Evolutionary conservation across 805 yeast genomes (phyloP).

Genomic region (Metschnikowia drakensbergensis): DNA sequence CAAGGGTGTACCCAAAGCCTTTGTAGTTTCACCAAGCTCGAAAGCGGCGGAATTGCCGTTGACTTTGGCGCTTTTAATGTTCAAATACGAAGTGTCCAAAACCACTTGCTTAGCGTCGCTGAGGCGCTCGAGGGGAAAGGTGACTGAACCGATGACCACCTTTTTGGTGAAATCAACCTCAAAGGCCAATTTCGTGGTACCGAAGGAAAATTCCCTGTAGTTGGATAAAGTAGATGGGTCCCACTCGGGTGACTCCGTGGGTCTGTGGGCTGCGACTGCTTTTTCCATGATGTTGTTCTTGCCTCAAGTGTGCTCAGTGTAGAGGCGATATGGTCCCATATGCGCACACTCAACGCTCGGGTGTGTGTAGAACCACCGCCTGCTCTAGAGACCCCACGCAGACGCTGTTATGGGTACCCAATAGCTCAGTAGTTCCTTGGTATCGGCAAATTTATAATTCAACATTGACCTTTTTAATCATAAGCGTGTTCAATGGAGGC

Average conservation of each 20-base stretch:
- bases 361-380: background rate
- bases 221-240: constrained; percentile 83
- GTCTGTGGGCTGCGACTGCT: constrained; percentile 14
- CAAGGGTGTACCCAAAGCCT: constrained; percentile 61
- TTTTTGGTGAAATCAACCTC: constrained; percentile 53
- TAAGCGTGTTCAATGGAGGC: too few relatives aligned
- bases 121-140: constrained; percentile 38
- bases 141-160: constrained; percentile 53
- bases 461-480: too few relatives aligned
- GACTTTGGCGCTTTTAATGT: constrained; percentile 42
- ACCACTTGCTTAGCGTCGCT: constrained; percentile 34
- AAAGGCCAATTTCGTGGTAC: constrained; percentile 50
- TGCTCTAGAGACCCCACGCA: background rate
- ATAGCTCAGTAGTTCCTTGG: too few relatives aligned
- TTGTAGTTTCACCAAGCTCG: constrained; percentile 38
- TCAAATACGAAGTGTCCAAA: constrained; percentile 67
- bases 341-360: background rate
- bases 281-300: constrained; percentile 8
- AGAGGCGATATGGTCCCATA: background rate
- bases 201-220: constrained; percentile 51
- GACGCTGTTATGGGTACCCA: too few relatives aligned
- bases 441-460: too few relatives aligned
- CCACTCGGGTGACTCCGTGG: constrained; percentile 15
- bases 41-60: constrained; percentile 34
- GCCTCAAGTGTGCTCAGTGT: background rate